A percentile compares a stretch with the other conserved stretches of the same genome.
phyloP scores from a whole-genome alignment of 2,329 filamentous ascomycete species.

The Byssothecium circinans region DNA sequence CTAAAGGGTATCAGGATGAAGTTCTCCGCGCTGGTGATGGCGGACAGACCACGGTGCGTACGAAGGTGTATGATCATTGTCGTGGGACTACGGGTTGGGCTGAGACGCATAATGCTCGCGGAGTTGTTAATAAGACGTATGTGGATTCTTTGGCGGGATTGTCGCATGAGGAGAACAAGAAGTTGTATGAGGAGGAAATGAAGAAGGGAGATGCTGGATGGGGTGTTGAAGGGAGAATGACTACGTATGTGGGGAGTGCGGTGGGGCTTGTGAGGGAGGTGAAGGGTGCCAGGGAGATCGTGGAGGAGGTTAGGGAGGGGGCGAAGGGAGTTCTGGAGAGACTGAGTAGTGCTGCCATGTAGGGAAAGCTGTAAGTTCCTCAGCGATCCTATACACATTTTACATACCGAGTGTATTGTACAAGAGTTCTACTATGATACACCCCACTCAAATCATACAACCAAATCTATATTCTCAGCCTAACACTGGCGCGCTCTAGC shows the following conservation, averaged over 20 bases:
- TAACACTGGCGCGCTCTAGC: conserved; percentile 69
- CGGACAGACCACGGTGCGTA: conserved; percentile 54
- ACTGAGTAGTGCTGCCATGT: not conserved
- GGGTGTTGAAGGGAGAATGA: conserved; percentile 56
- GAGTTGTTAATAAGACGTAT: conserved; percentile 59
- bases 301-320: conserved; percentile 50
- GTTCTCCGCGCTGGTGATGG: conserved; percentile 54
- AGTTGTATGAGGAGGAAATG: conserved; percentile 52
- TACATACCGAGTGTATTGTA: conserved; percentile 19
- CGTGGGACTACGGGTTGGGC: conserved; percentile 63
- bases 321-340: conserved; percentile 36
- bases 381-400: conserved; percentile 4
- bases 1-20: conserved; percentile 51
- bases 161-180: conserved; percentile 49
- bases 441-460: conserved; percentile 1
- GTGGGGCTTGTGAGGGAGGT: conserved; percentile 60
- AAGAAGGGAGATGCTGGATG: conserved; percentile 56
- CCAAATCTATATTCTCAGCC: conserved; percentile 30
- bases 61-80: conserved; percentile 56
- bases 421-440: conserved; percentile 4
- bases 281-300: conserved; percentile 55
- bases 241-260: conserved; percentile 64
- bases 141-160: conserved; percentile 45
- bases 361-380: not conserved
- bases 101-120: conserved; percentile 58